phyloP scores from a whole-genome alignment of 495 filamentous ascomycete species.

The Annulohypoxylon bovei region DNA sequence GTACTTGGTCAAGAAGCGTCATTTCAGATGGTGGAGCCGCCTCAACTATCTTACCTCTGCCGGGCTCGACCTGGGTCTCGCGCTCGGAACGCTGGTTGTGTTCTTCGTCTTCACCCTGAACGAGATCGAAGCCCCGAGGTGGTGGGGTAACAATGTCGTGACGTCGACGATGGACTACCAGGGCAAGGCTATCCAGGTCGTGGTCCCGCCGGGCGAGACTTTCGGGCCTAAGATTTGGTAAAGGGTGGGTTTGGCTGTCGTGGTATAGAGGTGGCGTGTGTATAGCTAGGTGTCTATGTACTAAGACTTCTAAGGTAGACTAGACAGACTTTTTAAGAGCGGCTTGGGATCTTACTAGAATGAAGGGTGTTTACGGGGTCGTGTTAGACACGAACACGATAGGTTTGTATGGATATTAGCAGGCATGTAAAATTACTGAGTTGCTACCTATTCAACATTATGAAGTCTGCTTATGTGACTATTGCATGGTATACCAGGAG shows the following conservation, averaged over 20 bases:
- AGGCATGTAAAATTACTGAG: background rate
- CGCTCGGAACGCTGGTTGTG: constrained; percentile 68
- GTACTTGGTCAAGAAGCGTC: constrained; percentile 62
- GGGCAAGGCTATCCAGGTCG: constrained; percentile 61
- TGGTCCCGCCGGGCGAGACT: constrained; percentile 59
- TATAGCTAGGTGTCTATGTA: background rate
- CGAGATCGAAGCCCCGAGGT: constrained; percentile 58
- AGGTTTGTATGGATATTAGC: background rate
- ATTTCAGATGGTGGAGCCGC: constrained; percentile 74
- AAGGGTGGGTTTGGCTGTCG: background rate
- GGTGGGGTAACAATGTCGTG: constrained; percentile 66
- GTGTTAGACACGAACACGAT: background rate
- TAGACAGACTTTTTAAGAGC: background rate
- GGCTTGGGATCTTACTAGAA: background rate
- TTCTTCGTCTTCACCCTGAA: constrained; percentile 67
- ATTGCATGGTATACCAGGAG: no score
- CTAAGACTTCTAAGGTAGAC: background rate
- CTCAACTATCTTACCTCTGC: constrained; percentile 71
- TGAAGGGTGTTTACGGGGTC: background rate
- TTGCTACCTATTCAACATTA: background rate
- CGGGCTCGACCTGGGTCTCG: constrained; percentile 69
- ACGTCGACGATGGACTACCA: constrained; percentile 61
- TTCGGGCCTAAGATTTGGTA: constrained; percentile 68
- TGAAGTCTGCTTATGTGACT: background rate
- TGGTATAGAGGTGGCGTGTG: background rate